phyloP scores from a whole-genome alignment of 345 rosid species.

The Lenwebbia sp. region DNA sequence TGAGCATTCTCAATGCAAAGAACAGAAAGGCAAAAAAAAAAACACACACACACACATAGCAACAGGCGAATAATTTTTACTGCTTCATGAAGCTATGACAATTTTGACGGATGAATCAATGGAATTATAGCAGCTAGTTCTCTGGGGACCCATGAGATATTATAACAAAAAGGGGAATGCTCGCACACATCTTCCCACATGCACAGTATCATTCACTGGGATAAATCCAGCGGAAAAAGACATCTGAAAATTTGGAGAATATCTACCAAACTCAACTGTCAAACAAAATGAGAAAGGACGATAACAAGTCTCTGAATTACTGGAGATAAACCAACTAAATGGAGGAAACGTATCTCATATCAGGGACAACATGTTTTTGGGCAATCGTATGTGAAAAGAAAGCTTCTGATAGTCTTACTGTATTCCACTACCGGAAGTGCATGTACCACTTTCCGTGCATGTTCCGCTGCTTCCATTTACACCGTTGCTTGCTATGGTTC shows the following conservation, averaged over 20 bases:
- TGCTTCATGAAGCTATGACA: background rate
- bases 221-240: background rate
- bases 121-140: background rate
- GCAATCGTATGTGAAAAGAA: background rate
- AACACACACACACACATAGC: background rate
- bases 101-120: background rate
- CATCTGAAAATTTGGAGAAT: background rate
- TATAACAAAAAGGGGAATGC: background rate
- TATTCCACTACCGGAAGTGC: slow-evolving; percentile 75
- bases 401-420: slow-evolving; percentile 51
- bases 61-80: background rate
- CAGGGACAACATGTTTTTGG: background rate
- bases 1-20: background rate
- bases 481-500: slow-evolving; percentile 95
- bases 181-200: background rate
- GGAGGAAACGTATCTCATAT: background rate
- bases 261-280: background rate
- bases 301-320: background rate
- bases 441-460: slow-evolving; percentile 59
- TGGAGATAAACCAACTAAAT: background rate
- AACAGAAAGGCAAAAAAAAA: background rate
- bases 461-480: slow-evolving; percentile 66
- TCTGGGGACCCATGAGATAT: background rate
- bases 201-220: background rate
- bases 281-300: background rate